Base-by-base conservation (phyloP, 805 yeast species). In the Myxozyma nipponensis region DNA sequence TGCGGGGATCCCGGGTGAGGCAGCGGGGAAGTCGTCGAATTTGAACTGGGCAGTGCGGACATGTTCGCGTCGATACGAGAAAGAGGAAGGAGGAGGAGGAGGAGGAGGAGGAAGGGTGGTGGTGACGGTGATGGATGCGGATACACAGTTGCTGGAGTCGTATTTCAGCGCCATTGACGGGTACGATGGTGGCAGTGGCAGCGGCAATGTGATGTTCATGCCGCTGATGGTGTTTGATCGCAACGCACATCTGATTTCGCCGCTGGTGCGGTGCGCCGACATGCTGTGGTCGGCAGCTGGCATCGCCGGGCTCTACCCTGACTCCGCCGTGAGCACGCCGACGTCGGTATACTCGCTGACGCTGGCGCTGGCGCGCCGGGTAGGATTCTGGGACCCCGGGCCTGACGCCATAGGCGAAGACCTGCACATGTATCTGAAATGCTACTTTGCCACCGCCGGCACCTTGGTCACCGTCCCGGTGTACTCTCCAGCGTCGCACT, bases 361-460 rank as follows among this genome's bases (percentile, higher is more conserved):
- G 3, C n/a, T 57, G 32, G 17, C 34, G 3, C 52, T 57, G 18
- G 60, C 56, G 7, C 50, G 50, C 2, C 30, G 32, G 25, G 61
- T 53, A 2, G 60, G 36, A n/a, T 57, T 57, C 26, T 57, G 61
- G 61, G 61, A 57, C 40, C 46, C 58, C 1, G 60, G 50, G 15
- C 47, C 52, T 19, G 49, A 34, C 2, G 61, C 61, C n/a, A 57
- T 57, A 34, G 61, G 61, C 22, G 61, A 57, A 39, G 61, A 57
- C 28, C 35, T 57, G 23, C 61, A 57, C 41, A 57, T 57, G 61
- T 57, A 38, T 28, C 46, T 57, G 22, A 57, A 57, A 26, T 56
- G 58, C 25, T 57, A 25, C 40, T 49, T 49, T 32, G 35, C 42
- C 15, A 57, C 58, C 1, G 36, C 52, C 4, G 60, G 61, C 3